Evolutionary conservation across 2,329 filamentous ascomycete genomes (phyloP).

Genomic region (Aspergillus oerlinghausenensis): DNA sequence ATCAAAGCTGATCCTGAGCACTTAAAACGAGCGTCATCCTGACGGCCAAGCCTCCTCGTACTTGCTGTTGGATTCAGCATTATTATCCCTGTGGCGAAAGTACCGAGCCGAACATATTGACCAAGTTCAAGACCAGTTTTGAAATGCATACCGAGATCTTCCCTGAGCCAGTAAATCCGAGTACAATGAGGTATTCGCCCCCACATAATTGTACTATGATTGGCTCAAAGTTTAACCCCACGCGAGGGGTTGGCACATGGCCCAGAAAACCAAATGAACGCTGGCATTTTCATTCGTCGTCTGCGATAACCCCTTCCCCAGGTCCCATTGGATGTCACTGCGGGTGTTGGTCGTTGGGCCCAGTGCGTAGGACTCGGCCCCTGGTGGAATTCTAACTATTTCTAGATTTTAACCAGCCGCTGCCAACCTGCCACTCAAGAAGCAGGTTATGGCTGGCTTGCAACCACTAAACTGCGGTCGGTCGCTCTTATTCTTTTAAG

Average conservation of each 20-base stretch:
- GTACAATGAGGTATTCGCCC: not conserved
- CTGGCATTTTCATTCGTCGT: not conserved
- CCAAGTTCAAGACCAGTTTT: not conserved
- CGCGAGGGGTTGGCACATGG: conserved; percentile 4
- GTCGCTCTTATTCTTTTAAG: no score
- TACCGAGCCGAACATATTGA: not conserved
- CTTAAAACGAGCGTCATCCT: not conserved
- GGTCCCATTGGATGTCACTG: not conserved
- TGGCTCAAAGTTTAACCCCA: not conserved
- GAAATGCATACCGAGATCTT: not conserved
- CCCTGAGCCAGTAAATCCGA: not conserved
- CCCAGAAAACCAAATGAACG: not conserved
- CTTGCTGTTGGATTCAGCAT: not conserved
- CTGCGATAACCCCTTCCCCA: not conserved
- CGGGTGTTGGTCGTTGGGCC: no score
- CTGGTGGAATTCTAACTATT: not conserved
- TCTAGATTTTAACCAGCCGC: not conserved
- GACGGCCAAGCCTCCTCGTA: not conserved
- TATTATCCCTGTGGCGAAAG: not conserved
- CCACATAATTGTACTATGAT: not conserved
- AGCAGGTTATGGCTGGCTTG: no score
- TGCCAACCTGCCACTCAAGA: not conserved
- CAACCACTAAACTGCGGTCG: no score
- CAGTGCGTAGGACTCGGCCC: not conserved
- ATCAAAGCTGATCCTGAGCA: no score